Conservation (phyloP, 345 rosid genomes). For the Boechera stricta region DNA sequence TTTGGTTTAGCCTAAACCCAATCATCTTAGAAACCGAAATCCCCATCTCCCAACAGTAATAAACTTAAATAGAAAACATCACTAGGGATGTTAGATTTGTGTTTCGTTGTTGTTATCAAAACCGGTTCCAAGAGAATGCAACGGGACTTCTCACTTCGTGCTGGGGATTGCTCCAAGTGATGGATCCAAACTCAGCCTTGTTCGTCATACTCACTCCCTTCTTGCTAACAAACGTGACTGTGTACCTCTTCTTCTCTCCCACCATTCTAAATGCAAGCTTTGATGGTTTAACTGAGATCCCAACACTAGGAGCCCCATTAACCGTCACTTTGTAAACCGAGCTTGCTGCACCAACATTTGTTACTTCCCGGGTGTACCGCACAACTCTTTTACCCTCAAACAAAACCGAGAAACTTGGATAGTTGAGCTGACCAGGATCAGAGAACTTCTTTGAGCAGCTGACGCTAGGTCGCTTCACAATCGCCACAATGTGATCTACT, state of each 20-base stretch:
- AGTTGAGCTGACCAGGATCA: constrained; percentile 84
- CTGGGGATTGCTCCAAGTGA: constrained; percentile 68
- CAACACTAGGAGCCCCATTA: constrained; percentile 56
- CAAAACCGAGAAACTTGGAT: constrained; percentile 86
- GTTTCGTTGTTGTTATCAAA: constrained; percentile 20
- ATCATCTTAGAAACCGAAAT: constrained; percentile 34
- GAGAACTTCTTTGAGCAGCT: constrained; percentile 63
- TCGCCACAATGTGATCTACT: constrained; percentile 57
- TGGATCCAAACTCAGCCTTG: constrained; percentile 67
- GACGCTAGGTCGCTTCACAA: constrained; percentile 68
- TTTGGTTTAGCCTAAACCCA: constrained; percentile 38
- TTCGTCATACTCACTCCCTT: constrained; percentile 47
- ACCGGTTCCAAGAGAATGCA: constrained; percentile 71
- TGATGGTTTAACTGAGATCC: constrained; percentile 62
- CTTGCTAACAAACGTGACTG: constrained; percentile 72
- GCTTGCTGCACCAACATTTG: constrained; percentile 74
- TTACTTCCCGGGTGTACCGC: constrained; percentile 74
- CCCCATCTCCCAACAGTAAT: constrained; percentile 1
- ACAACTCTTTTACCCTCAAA: constrained; percentile 69
- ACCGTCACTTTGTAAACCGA: constrained; percentile 61
- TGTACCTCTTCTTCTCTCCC: constrained; percentile 79
- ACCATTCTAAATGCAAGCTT: constrained; percentile 57
- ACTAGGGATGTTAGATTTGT: constrained; percentile 28
- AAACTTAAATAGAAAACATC: constrained; percentile 39
- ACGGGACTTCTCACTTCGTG: constrained; percentile 84